Base-by-base conservation (phyloP, 352 stramenopile genomes). In the Phytophthora syringae region DNA sequence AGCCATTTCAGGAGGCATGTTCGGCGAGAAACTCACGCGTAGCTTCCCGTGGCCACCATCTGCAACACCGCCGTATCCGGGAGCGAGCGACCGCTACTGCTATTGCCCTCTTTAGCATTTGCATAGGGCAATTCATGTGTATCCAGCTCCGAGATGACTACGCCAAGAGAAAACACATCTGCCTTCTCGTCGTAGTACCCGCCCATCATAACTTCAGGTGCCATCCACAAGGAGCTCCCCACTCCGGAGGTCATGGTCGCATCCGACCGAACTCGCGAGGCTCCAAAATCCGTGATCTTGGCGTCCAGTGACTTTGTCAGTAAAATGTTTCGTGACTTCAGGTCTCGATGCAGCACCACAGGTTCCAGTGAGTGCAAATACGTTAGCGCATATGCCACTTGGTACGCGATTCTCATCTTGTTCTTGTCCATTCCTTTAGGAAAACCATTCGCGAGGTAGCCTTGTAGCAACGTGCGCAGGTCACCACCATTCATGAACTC, bases 271-370 rank as follows among this genome's bases (percentile, higher is more conserved):
- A 66, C 44, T 1, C 70, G 64, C 9, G 76, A 81, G 0, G 60
- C 60, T 0, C 77, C 77, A 69, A 89, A 89, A 56, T 89, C 80
- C 5, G 78, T 87, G 9, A 89, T 47, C 42, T 86, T 89, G 18
- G n/a, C n/a, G n/a, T n/a, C n/a, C 15, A 81, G 48, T 13, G 61
- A 63, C n/a, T 48, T 42, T 1, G 72, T 79, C 15, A 91, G 51
- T 42, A 91, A 58, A 52, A 91, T 82, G 59, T 90, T 89, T 30
- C 79, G 76, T 4, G 76, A 87, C 60, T 90, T 90, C 56, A 90
- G 76, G 57, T 89, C 82, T 15, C 82, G 79, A 49, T 90, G 79
- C 24, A 79, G 21, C 21, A 76, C 55, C 5, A 73, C 49, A 2
- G 66, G 67, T 28, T 67, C 37, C 24, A 78, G 37, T 4, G 66